Evolutionary conservation across 768 basidiomycete species (phyloP), one percentile per base, ranked within the genome.

Genomic region (Infundibulicybe gibba): DNA sequence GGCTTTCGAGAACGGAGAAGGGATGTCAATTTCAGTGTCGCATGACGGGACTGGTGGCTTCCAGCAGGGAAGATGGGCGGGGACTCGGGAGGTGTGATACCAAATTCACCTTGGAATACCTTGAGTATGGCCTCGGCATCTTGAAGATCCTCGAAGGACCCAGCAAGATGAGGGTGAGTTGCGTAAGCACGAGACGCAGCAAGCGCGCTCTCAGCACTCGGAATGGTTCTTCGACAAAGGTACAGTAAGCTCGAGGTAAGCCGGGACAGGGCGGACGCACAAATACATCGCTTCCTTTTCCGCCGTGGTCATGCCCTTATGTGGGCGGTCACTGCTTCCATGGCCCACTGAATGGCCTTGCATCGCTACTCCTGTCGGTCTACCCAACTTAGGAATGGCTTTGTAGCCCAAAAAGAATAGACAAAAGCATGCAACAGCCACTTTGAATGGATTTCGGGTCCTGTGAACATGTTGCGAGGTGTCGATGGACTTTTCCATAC

Each of bases 51-150:
- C 44, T 75, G 71, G 9, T 65, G 58, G 25, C 86, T 76, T 3
- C 92, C 91, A 15, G 90, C 88, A 16, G 80, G 66, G 58, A 76
- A 92, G 45, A 92, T 71, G 14, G 86, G 83, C n/a, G 66, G 53
- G 8, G 70, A 56, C 4, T 59, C 48, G 6, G 79, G 64, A 12
- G 69, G 55, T 9, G 60, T 44, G 13, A 85, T 79, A 31, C 72
- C 73, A 41, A 94, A 72, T 54, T 87, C 76, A 13, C 66, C 65
- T 57, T 86, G 86, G 63, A 92, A 83, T 50, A 87, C 67, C 17
- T 76, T 61, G 47, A 92, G 76, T 48, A 92, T 75, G 21, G 72
- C 67, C 54, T 82, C 77, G 5, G 90, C 89, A 56, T 86, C 79
- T 32, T 72, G 60, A 17, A 78, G 67, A 58, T 88, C 84, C 50